These are phyloP conservation scores for Pyronema domesticum DNA, from an alignment of 495 filamentous ascomycete genomes.

Conservation along the genomic window DNA sequence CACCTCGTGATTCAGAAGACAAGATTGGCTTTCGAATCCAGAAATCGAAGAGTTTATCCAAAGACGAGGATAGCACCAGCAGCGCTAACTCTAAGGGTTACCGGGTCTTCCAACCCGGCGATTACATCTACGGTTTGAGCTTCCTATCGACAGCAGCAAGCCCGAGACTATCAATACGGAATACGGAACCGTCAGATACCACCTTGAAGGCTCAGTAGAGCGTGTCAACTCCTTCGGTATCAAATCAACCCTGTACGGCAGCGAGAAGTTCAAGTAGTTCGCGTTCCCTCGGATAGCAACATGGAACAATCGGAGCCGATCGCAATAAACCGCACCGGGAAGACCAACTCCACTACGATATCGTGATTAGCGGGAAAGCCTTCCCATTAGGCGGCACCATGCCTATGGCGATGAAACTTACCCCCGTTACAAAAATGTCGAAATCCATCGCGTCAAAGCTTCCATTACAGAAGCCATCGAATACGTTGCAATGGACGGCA, in stretches of 20 bases:
- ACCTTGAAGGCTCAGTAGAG: slow-evolving; percentile 74
- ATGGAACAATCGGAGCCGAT: slow-evolving; percentile 91
- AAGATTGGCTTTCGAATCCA: slow-evolving; percentile 31
- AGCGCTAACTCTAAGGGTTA: slow-evolving; percentile 69
- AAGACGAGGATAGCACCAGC: slow-evolving; percentile 37
- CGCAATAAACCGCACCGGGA: slow-evolving; percentile 93
- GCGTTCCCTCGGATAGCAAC: slow-evolving; percentile 78
- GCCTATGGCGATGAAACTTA: slow-evolving; percentile 94
- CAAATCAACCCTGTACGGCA: slow-evolving; percentile 69
- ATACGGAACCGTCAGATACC: slow-evolving; percentile 73
- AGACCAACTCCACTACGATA: slow-evolving; percentile 95
- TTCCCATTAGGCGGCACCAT: slow-evolving; percentile 86
- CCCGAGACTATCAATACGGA: slow-evolving; percentile 86
- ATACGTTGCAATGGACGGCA: slow-evolving; percentile 77
- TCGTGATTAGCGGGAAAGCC: slow-evolving; percentile 95
- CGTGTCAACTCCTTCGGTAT: slow-evolving; percentile 62
- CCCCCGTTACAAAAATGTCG: slow-evolving; percentile 90
- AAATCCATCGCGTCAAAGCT: slow-evolving; percentile 88
- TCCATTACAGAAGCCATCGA: slow-evolving; percentile 87
- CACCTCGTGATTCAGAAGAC: slow-evolving; percentile 16
- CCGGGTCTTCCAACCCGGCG: slow-evolving; percentile 72
- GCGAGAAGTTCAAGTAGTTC: slow-evolving; percentile 72
- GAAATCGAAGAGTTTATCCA: slow-evolving; percentile 73
- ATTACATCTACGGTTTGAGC: slow-evolving; percentile 92
- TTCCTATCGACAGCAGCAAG: slow-evolving; percentile 79